Evolutionary conservation across 176 grass and related monocot species (phyloP).

Genomic region (Aegilops speltoides): DNA sequence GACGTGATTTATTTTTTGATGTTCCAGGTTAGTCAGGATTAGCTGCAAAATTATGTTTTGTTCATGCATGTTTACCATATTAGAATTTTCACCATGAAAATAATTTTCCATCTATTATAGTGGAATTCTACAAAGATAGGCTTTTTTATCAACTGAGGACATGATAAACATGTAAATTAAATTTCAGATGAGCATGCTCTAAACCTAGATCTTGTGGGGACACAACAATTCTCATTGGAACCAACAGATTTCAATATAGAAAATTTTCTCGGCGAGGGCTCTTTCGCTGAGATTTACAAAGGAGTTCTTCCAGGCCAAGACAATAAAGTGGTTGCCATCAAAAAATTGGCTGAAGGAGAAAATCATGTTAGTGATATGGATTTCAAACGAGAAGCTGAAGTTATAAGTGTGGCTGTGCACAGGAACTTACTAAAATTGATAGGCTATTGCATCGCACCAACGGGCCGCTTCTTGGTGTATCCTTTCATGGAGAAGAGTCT

Average conservation of each 20-base stretch:
- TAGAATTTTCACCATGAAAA: not conserved
- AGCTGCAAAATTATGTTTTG: not conserved
- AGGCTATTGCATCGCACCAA: slow-evolving; percentile 57
- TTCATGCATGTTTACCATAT: not conserved
- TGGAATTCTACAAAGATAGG: not conserved
- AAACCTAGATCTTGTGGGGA: slow-evolving; percentile 10
- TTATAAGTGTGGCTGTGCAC: slow-evolving; percentile 88
- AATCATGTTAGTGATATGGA: slow-evolving; percentile 46
- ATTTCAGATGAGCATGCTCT: too few relatives aligned
- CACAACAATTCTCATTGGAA: slow-evolving; percentile 71
- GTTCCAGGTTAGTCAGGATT: not conserved
- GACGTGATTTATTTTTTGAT: not conserved
- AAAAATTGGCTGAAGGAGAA: slow-evolving; percentile 39
- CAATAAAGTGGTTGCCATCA: slow-evolving; percentile 56
- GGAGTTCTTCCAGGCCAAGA: slow-evolving; percentile 65
- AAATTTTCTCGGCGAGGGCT: slow-evolving; percentile 76
- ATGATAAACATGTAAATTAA: too few relatives aligned
- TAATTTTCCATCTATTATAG: not conserved
- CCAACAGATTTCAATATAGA: slow-evolving; percentile 69
- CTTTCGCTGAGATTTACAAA: slow-evolving; percentile 82
- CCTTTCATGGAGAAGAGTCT: slow-evolving; percentile 91
- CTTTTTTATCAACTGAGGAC: too few relatives aligned
- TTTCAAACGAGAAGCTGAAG: slow-evolving; percentile 77
- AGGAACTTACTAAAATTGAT: slow-evolving; percentile 80
- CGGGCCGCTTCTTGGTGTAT: slow-evolving; percentile 68